A percentile compares a stretch with the other conserved stretches of the same genome.
Evolutionary conservation across 352 stramenopile species (phyloP).

Genomic region (Globisporangium acanthophoron): DNA sequence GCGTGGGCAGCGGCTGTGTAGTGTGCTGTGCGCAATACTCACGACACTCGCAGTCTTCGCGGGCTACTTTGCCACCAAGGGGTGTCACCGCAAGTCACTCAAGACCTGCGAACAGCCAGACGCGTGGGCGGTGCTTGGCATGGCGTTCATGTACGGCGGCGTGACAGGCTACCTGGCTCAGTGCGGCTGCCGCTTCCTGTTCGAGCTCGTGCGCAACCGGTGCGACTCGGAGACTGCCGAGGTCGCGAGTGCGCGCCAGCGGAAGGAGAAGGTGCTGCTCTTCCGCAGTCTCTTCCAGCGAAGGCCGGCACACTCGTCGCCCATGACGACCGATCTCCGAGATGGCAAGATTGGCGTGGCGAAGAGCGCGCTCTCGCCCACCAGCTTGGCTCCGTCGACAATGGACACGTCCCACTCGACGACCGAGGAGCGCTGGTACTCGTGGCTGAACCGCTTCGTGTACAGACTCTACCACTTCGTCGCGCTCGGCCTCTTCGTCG

Average conservation of each 20-base stretch:
- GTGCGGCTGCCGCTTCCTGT: constrained; percentile 24
- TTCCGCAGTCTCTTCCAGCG: constrained; percentile 38
- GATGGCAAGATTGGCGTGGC: neutral
- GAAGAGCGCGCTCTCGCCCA: neutral
- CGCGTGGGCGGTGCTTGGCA: constrained; percentile 31
- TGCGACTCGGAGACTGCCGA: constrained; percentile 56
- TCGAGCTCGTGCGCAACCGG: constrained; percentile 58
- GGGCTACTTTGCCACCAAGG: constrained; percentile 43
- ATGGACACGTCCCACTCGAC: constrained; percentile 45
- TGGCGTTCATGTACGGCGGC: constrained; percentile 57
- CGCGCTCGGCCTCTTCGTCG: constrained; percentile 31
- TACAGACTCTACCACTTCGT: constrained; percentile 30
- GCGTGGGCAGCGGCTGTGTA: constrained; percentile 43
- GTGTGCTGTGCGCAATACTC: constrained; percentile 35
- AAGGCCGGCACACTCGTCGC: neutral
- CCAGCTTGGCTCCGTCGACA: constrained; percentile 20
- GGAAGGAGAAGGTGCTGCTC: constrained; percentile 74
- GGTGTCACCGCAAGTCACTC: constrained; percentile 52
- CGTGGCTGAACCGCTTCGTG: constrained; percentile 49
- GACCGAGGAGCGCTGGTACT: constrained; percentile 75
- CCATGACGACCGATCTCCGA: neutral
- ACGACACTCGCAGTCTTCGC: constrained; percentile 46
- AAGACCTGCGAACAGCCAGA: constrained; percentile 56
- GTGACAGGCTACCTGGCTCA: constrained; percentile 38
- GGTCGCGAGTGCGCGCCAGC: constrained; percentile 42